Evolutionary conservation across 78 protist species (phyloP), one percentile per base, ranked within the genome.

Genomic region (Corallochytrium limacisporum): DNA sequence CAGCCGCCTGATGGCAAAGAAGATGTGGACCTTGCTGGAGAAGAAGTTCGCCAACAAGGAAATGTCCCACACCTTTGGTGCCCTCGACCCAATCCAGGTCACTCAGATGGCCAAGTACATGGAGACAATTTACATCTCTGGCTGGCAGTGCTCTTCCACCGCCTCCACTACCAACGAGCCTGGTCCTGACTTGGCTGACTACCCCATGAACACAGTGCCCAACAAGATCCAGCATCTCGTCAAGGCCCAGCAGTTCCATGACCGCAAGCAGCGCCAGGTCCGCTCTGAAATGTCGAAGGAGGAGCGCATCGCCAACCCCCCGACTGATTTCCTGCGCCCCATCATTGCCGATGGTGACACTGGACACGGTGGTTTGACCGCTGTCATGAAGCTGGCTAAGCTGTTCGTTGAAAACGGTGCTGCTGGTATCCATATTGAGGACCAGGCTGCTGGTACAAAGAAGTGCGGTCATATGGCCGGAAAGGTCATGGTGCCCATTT

Each of bases 261-360:
- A 75, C 61, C 75, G 89, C 57, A 65, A 72, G 53, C 81, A 72
- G 66, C 65, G 72, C 60, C 73, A 62, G 29, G 84, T 46, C 59
- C 59, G 75, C 15, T 1, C 49, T 18, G 28, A 53, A 39, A 32
- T 65, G 71, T 32, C 66, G 33, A 12, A 3, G 10, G 80, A 65
- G 15, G 37, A 65, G 61, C 32, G 55, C 13, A 1, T 50, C 38
- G 22, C 37, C n/a, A 72, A 65, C 24, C 74, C 78, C n/a, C 31
- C 0, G 32, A 15, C 26, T 70, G 90, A 85, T 62, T 68, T 55
- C 70, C n/a, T 79, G 47, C 60, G 69, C 32, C 92, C 95, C 36
- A 86, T 90, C 74, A 77, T 90, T 50, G 92, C 95, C 31, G 95
- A 90, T 56, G 95, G 86, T 39, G 95, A 90, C 82, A 88, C 95